A percentile compares a stretch with the other conserved stretches of the same genome.
Conservation (phyloP, 306 rosid species). For the Lathyrus sativus region DNA sequence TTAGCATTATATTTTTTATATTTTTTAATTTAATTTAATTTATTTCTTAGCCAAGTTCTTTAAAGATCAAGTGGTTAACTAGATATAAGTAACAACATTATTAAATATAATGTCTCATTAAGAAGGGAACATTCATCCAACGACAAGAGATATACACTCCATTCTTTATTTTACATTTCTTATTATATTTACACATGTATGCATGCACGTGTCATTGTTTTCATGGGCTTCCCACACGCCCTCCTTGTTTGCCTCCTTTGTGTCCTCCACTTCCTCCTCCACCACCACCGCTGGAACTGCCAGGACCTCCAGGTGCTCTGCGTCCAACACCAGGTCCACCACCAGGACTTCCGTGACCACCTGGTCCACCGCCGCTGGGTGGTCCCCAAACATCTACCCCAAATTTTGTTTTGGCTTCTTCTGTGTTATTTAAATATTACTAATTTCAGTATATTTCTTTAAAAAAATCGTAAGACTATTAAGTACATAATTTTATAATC, state of each 20-base stretch:
- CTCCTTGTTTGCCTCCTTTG: not conserved
- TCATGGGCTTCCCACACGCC: not conserved
- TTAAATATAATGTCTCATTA: no score
- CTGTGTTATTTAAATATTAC: not conserved
- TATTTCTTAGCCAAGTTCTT: no score
- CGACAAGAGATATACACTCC: not conserved
- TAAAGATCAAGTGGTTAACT: no score
- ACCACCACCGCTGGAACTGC: not conserved
- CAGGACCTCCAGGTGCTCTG: not conserved
- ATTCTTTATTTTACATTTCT: not conserved
- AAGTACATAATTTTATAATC: no score
- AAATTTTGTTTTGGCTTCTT: not conserved
- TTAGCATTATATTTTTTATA: no score
- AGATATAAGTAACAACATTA: no score
- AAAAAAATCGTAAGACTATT: no score
- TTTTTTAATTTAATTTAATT: no score
- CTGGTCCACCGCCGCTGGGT: not conserved
- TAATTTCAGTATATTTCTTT: not conserved
- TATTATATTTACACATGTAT: not conserved
- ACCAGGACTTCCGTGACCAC: not conserved
- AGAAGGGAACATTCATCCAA: not conserved
- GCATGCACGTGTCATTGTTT: not conserved
- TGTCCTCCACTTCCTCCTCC: conserved; percentile 13
- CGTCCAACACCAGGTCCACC: conserved; percentile 1
- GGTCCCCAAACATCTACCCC: conserved; percentile 8